Base-by-base conservation (phyloP, 192 early-diverging fungal species). In the Ambispora gerdemannii region DNA sequence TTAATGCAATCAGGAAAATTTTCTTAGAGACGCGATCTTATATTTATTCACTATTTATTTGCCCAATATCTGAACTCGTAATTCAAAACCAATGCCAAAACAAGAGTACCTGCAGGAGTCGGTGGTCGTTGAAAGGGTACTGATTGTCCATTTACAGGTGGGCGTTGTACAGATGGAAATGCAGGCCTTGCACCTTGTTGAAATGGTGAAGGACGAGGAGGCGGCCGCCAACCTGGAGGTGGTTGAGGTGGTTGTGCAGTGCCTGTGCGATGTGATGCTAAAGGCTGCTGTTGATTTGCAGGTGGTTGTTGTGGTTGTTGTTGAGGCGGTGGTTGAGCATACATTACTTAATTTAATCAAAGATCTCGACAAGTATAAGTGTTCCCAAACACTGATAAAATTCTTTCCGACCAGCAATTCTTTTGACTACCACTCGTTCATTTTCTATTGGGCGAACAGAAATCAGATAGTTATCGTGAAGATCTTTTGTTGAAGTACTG, bases 121-220 rank as follows among this genome's bases (percentile, higher is more conserved):
- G 74, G 52, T 62, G 63, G 36, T 77, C 76, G 25, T 63, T 59
- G 43, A 61, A 34, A n/a, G 50, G 70, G n/a, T n/a, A n/a, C 25
- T 68, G 76, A 2, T 65, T 74, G 31, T 68, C 62, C 58, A 49
- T 38, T 50, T 22, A 33, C 10, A 50, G 63, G 36, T 76, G 79
- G 55, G 36, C 67, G 38, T 73, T 74, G 72, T 36, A 28, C 25
- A 53, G 76, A 6, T 7, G 17, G 49, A 63, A 65, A 65, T 17
- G 63, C 20, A 65, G 34, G 63, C 13, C 63, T 64, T 25, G 27
- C 38, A 20, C 6, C 55, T 79, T 76, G 31, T 52, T 71, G 51
- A 82, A 62, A 63, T 34, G 71, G 72, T 76, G 76, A 32, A 68
- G 68, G 19, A 71, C 72, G 77, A 77, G 74, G 20, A 68, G 62